Base-by-base conservation (phyloP, 768 basidiomycete genomes). In the Auriscalpium orientale region DNA sequence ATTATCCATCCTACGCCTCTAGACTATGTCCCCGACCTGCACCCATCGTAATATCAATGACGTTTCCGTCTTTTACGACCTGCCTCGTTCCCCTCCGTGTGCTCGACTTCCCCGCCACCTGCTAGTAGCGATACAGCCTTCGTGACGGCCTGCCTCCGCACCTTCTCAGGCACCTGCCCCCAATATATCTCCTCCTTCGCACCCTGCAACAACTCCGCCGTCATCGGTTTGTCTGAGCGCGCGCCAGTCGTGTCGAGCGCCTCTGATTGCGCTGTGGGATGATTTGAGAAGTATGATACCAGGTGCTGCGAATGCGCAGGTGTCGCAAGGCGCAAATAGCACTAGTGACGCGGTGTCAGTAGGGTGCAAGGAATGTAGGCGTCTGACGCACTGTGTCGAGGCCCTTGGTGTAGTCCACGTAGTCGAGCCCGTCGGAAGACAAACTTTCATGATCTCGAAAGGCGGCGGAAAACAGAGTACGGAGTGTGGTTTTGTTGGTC, bases 401-500 rank as follows among this genome's bases (percentile, higher is more conserved):
- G 15, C 87, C 85, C 66, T 90, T 91, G 60, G 66, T 82, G 66
- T 81, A 91, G 68, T 92, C 90, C 16, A 91, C 78, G 54, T 93
- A 93, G 64, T 91, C 87, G 33, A 92, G 67, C 2, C 74, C 79
- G 8, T 70, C 69, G 15, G 53, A 18, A 21, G 28, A 57, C 36
- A 49, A 18, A 44, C 37, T 46, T 8, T 37, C 33, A 13, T 52
- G 51, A 1, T 45, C 63, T 18, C n/a, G 22, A 5, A 63, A 58
- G 46, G 82, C 76, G 2, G 79, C 75, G 0, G 73, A 63, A 57
- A 91, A 84, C 6, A 89, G 66, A 2, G 72, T 67, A 45, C 82
- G 84, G 15, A 93, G 73, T 0, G 87, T 85, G 0, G 91, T 91
- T 68, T 91, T 91, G 66, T 91, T 93, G 28, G 89, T 89, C 55